These are phyloP conservation scores for Podila epicladia DNA, from an alignment of 192 early-diverging fungal genomes.

Conservation along the genomic window DNA sequence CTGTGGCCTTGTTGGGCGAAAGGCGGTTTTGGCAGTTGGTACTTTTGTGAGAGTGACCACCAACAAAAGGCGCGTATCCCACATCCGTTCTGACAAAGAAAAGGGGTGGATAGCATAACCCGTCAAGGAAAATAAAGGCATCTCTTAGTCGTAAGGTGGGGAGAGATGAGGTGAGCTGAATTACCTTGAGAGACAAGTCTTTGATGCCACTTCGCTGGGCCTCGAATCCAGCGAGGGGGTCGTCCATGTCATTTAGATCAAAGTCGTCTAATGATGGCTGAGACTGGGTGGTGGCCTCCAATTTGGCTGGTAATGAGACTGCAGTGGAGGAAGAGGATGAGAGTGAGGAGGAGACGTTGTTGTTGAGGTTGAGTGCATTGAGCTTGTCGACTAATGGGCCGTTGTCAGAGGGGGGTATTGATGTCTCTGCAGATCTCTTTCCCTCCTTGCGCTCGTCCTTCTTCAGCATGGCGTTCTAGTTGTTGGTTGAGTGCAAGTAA, in stretches of 20 bases:
- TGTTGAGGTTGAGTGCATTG: slow-evolving; percentile 11
- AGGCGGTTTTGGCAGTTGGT: background rate
- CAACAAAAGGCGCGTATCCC: background rate
- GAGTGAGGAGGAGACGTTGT: background rate
- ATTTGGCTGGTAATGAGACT: background rate
- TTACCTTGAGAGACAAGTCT: slow-evolving; percentile 46
- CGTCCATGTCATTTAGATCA: slow-evolving; percentile 50
- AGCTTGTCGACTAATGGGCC: slow-evolving; percentile 16
- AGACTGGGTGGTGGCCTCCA: background rate
- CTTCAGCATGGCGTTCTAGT: slow-evolving; percentile 23
- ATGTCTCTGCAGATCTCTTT: slow-evolving; percentile 28
- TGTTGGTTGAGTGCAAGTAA: no score
- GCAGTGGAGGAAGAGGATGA: background rate
- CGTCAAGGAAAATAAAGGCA: background rate
- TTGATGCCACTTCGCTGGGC: slow-evolving; percentile 51
- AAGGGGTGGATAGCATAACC: background rate
- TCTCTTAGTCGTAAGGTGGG: no score
- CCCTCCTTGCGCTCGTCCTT: slow-evolving; percentile 46
- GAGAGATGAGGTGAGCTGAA: background rate
- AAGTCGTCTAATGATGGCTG: slow-evolving; percentile 18
- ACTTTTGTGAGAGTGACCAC: no score
- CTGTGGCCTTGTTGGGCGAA: background rate
- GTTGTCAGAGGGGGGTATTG: slow-evolving; percentile 25
- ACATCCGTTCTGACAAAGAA: background rate
- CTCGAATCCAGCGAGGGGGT: slow-evolving; percentile 49